Conservation (phyloP, 805 yeast genomes). For the Soucietia sequanensis region DNA sequence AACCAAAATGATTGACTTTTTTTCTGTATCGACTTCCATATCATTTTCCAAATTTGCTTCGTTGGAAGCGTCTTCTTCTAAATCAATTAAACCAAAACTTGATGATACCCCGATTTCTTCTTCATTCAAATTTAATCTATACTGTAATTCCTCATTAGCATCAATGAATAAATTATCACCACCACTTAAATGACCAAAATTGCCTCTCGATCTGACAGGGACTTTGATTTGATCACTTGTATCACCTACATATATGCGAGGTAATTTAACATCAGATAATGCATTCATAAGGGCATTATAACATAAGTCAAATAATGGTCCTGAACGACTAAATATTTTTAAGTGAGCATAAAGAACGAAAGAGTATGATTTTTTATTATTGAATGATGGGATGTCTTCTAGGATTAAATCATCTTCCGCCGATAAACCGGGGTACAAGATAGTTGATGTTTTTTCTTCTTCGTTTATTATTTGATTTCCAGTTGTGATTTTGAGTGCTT, state of each 20-base stretch:
- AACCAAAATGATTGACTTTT: slow-evolving; percentile 49
- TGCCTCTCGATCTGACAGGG: slow-evolving; percentile 52
- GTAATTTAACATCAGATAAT: slow-evolving; percentile 57
- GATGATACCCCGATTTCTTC: slow-evolving; percentile 43
- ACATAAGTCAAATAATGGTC: slow-evolving; percentile 77
- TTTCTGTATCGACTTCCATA: slow-evolving; percentile 25
- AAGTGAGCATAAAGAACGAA: slow-evolving; percentile 68
- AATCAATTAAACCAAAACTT: slow-evolving; percentile 59
- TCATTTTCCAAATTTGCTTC: slow-evolving; percentile 34
- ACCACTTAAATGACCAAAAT: slow-evolving; percentile 47
- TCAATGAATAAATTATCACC: slow-evolving; percentile 51
- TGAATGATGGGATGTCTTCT: slow-evolving; percentile 12
- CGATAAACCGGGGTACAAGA: slow-evolving; percentile 25
- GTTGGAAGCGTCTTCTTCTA: slow-evolving; percentile 27
- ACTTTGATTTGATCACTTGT: slow-evolving; percentile 51
- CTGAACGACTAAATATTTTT: slow-evolving; percentile 75
- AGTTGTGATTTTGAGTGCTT: slow-evolving; percentile 16
- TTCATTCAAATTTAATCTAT: slow-evolving; percentile 38
- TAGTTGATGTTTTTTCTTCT: slow-evolving; percentile 8
- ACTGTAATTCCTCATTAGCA: slow-evolving; percentile 25
- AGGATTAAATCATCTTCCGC: slow-evolving; percentile 22
- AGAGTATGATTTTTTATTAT: slow-evolving; percentile 20
- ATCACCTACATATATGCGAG: slow-evolving; percentile 68
- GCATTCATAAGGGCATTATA: slow-evolving; percentile 70
- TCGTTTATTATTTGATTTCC: slow-evolving; percentile 15